Percentiles rank a stretch among this genome's conserved stretches.
These are phyloP conservation scores for Canavalia ensiformis DNA, from an alignment of 306 rosid genomes.

Conservation along the genomic window DNA sequence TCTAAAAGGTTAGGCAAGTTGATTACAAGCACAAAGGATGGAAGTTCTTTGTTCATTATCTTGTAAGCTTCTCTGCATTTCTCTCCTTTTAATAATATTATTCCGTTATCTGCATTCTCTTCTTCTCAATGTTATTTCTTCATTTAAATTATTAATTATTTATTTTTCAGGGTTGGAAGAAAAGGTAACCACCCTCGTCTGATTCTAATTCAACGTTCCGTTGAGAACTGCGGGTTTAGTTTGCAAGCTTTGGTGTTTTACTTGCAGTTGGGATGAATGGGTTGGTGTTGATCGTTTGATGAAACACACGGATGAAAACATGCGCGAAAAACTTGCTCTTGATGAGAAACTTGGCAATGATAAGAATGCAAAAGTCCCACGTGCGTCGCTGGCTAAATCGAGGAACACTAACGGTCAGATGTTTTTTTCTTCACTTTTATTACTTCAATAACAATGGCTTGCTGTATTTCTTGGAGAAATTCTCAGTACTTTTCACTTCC, in stretches of 20 bases:
- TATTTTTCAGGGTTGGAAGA: slow-evolving; percentile 87
- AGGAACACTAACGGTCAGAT: slow-evolving; percentile 60
- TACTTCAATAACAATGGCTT: background rate
- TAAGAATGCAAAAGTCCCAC: slow-evolving; percentile 54
- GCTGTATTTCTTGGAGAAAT: background rate
- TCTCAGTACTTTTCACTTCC: slow-evolving; percentile 12
- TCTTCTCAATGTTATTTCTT: background rate
- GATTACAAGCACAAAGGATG: slow-evolving; percentile 52
- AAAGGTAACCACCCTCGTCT: slow-evolving; percentile 60
- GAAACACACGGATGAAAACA: slow-evolving; percentile 72
- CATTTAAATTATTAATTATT: background rate
- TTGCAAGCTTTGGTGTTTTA: slow-evolving; percentile 26
- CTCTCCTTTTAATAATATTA: background rate
- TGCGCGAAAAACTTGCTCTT: slow-evolving; percentile 53
- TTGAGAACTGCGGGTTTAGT: slow-evolving; percentile 6
- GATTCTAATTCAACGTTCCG: slow-evolving; percentile 20
- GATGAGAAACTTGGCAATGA: slow-evolving; percentile 52
- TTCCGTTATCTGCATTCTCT: background rate
- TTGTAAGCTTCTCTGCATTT: slow-evolving; percentile 54
- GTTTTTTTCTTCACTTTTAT: slow-evolving; percentile 39
- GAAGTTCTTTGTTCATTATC: slow-evolving; percentile 77
- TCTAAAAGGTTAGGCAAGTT: slow-evolving; percentile 62
- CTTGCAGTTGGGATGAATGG: slow-evolving; percentile 97
- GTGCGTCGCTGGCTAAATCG: slow-evolving; percentile 53
- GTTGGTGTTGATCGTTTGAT: slow-evolving; percentile 66